Evolutionary conservation across 148 eudicot species (phyloP), one percentile per base, ranked within the genome.

Genomic region (Simmondsia chinensis): DNA sequence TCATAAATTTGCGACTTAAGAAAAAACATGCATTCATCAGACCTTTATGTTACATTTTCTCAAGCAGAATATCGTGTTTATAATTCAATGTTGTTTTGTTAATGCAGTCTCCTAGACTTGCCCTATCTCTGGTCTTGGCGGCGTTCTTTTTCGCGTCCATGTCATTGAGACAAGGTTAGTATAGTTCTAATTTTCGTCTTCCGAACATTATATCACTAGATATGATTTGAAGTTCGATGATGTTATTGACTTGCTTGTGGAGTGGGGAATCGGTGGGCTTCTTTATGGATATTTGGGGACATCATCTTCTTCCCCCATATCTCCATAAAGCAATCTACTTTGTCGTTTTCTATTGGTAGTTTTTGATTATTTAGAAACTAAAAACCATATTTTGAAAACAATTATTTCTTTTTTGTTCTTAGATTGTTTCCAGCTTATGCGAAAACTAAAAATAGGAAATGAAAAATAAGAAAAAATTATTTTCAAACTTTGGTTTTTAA

Each of bases 71-170:
- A n/a, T 54, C 20, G 4, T 9, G 37, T 14, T 28, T 36, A 28
- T 38, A 34, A 22, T 46, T 21, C 41, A 34, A 21, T 20, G 29
- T 14, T 45, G n/a, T 4, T 21, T 33, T 48, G 17, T 52, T 61
- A 23, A 48, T 70, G 81, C 82, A 91, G 97, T 82, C 87, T 48
- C 80, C 85, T 44, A 95, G 75, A 0, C 20, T 85, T 54, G 97
- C 95, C 56, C 52, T 85, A 16, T 48, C 38, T 20, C 48, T 82
- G 49, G 63, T 74, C 34, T 9, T 82, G 56, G 60, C 54, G 20
- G 97, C 79, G 42, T 64, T 74, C 61, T 54, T 74, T 41, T 79
- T 84, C 28, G 56, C 97, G 16, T 16, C 66, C 14, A 60, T 76
- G 69, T 82, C 95, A 25, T 60, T 91, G 48, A 67, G 76, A 31